Evolutionary conservation across 331 rosid species (phyloP).

Genomic region (Dryas integrifolia): DNA sequence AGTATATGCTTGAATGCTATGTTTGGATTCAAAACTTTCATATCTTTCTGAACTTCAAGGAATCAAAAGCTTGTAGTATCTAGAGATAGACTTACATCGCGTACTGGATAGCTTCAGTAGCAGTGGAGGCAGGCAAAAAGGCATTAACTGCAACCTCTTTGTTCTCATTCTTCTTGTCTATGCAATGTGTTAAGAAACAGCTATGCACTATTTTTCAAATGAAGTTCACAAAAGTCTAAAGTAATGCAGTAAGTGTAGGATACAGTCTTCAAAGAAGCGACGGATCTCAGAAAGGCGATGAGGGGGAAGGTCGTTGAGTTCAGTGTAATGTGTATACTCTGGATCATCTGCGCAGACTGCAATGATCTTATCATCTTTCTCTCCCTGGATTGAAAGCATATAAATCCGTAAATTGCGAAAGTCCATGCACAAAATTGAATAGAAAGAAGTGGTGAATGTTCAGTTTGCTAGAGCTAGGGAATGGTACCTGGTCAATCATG

Average conservation of each 20-base stretch:
- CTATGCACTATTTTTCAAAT: neutral
- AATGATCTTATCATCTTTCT: conserved; percentile 94
- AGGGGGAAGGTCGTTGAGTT: conserved; percentile 78
- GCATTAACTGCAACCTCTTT: conserved; percentile 97
- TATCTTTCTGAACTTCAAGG: neutral
- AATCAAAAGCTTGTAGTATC: neutral
- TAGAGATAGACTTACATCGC: conserved; percentile 62
- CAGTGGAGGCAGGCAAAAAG: conserved; percentile 66
- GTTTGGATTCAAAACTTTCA: too few species aligned
- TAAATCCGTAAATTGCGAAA: neutral
- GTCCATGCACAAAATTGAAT: neutral
- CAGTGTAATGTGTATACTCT: conserved; percentile 75
- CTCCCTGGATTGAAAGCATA: conserved; percentile 54
- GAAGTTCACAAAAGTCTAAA: neutral
- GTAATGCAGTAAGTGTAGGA: conserved; percentile 35
- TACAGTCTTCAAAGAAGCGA: conserved; percentile 98
- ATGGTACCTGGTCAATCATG: conserved; percentile 91
- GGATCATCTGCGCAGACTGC: conserved; percentile 99
- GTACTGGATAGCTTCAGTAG: conserved; percentile 82
- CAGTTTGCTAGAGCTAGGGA: conserved; percentile 11
- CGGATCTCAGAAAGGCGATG: conserved; percentile 92
- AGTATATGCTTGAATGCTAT: neutral
- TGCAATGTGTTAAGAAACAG: conserved; percentile 38
- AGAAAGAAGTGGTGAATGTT: neutral
- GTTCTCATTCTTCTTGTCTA: conserved; percentile 96